Percentiles rank a stretch among this genome's conserved stretches.
Conservation (phyloP, 805 yeast species). For the Candida qinlingensis region DNA sequence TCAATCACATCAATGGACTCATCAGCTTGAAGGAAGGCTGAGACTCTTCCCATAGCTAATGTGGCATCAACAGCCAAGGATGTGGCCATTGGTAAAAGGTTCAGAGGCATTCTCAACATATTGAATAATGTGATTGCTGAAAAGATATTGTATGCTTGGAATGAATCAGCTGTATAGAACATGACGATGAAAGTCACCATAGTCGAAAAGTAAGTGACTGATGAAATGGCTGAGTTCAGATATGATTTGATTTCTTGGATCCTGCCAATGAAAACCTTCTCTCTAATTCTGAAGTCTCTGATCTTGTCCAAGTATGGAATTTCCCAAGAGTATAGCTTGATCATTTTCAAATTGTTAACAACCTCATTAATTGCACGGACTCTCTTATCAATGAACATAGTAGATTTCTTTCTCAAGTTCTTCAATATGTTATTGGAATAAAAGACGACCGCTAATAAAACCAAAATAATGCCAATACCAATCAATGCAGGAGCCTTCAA, state of each 20-base stretch:
- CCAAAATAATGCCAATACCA: conserved; percentile 57
- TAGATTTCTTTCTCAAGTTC: conserved; percentile 49
- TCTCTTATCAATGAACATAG: conserved; percentile 66
- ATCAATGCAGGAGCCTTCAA: conserved; percentile 70
- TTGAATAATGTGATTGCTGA: conserved; percentile 69
- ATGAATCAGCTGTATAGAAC: conserved; percentile 36
- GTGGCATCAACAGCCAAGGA: conserved; percentile 59
- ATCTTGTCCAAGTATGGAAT: conserved; percentile 61
- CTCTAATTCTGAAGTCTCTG: conserved; percentile 49
- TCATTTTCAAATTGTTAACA: conserved; percentile 69
- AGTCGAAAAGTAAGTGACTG: conserved; percentile 47
- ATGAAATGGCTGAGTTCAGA: conserved; percentile 58
- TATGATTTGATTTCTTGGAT: conserved; percentile 64
- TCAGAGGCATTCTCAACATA: conserved; percentile 51
- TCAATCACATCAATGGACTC: conserved; percentile 31
- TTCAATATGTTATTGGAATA: conserved; percentile 47
- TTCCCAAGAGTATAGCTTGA: conserved; percentile 92
- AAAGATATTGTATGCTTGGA: conserved; percentile 59
- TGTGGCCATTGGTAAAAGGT: conserved; percentile 62
- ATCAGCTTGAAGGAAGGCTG: conserved; percentile 36
- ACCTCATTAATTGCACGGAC: conserved; percentile 75
- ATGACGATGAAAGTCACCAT: conserved; percentile 65
- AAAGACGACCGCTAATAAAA: conserved; percentile 36
- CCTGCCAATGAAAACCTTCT: conserved; percentile 53
- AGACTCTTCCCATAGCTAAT: conserved; percentile 51